Evolutionary conservation across 2,329 filamentous ascomycete species (phyloP), one percentile per base, ranked within the genome.

Genomic region (Thielaviopsis ethacetica): DNA sequence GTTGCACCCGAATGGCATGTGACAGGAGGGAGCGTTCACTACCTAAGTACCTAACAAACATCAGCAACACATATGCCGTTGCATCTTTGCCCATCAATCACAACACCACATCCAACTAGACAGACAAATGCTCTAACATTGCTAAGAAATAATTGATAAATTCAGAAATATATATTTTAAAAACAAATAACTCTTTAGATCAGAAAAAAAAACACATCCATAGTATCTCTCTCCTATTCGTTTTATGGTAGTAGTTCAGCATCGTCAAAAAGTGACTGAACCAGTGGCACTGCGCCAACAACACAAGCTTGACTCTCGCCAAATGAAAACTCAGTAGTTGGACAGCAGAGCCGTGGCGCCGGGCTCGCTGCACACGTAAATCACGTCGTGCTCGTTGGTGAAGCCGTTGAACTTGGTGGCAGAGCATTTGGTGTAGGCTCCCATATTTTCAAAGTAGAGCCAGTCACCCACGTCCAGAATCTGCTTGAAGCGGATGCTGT

Each of bases 401-500:
- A 97, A 98, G 63, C 93, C 93, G 66, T 98, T 98, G 84, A 98
- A 98, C 68, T 86, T 84, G 60, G 93, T 98, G 63, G 93, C 91
- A 62, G 90, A 96, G 78, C 91, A 97, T 78, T 91, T 95, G 66
- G 93, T 97, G 73, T 98, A 98, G 24, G 93, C 91, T 59, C 93
- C 93, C 93, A 98, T 98, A 62, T 95, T 83, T 74, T 96, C 89
- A 72, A 98, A 98, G 75, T 95, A 98, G 58, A 98, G 78, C 93
- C 93, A 98, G 71, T 98, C 93, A 57, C 93, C 93, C 7, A 95
- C 88, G 68, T 96, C 85, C 51, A 98, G 75, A 54, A 86, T 79
- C 57, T 86, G 83, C 38, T 82, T 75, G 67, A 96, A 88, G 62
- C 78, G 81, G 70, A 87, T 88, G 68, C 84, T 87, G 70, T 88